Percentiles rank a stretch among this genome's conserved stretches.
Evolutionary conservation across 116 monocot genomes (phyloP).

Genomic region (Cymodocea nodosa): DNA sequence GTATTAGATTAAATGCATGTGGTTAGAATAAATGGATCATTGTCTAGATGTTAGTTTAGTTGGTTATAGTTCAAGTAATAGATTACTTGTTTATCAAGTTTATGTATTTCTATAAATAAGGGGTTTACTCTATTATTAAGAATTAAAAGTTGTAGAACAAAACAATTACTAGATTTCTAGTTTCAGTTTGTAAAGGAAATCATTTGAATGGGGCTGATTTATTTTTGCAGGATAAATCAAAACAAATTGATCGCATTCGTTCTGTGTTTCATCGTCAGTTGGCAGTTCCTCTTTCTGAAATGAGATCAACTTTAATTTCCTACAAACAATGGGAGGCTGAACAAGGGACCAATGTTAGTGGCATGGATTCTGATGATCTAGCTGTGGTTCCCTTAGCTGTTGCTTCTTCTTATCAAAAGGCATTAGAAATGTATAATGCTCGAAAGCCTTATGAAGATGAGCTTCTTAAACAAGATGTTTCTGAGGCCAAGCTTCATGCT

Average conservation of each 20-base stretch:
- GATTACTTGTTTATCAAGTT: too few relatives aligned
- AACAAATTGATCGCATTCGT: slow-evolving; percentile 65
- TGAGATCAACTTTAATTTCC: slow-evolving; percentile 40
- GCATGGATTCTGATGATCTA: slow-evolving; percentile 26
- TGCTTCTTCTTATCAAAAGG: slow-evolving; percentile 63
- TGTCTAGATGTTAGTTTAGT: too few relatives aligned
- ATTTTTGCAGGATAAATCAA: slow-evolving; percentile 55
- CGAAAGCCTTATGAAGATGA: slow-evolving; percentile 57
- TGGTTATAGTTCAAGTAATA: too few relatives aligned
- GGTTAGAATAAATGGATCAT: too few relatives aligned
- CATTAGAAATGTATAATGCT: slow-evolving; percentile 57
- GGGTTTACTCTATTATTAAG: too few relatives aligned
- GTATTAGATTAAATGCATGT: too few relatives aligned
- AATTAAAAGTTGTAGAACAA: too few relatives aligned
- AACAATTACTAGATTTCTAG: too few relatives aligned
- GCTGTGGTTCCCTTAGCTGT: slow-evolving; percentile 59
- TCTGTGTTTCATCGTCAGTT: slow-evolving; percentile 78
- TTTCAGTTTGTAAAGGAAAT: slow-evolving; percentile 2
- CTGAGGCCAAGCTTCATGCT: slow-evolving; percentile 50
- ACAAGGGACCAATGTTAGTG: slow-evolving; percentile 43
- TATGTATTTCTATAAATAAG: too few relatives aligned
- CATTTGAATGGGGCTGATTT: background rate
- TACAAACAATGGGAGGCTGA: slow-evolving; percentile 85
- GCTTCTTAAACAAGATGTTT: slow-evolving; percentile 25
- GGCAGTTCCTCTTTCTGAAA: slow-evolving; percentile 64